A percentile compares a stretch with the other conserved stretches of the same genome.
Conservation (phyloP, 495 filamentous ascomycete genomes). For the Durotheca rogersii region DNA sequence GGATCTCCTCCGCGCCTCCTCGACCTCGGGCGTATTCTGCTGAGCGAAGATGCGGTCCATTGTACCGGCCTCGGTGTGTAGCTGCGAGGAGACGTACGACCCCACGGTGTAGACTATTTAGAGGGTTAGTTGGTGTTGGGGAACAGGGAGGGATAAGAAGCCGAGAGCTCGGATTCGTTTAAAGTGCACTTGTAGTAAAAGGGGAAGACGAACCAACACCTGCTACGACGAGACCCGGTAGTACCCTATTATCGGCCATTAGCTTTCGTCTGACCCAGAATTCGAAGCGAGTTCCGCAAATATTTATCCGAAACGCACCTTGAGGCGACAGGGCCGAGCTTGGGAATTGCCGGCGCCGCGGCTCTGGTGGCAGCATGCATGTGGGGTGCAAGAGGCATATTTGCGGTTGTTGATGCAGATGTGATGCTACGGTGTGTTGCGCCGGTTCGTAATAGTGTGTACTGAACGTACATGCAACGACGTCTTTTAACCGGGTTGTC, state of each 20-base stretch:
- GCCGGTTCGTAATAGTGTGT: slow-evolving; percentile 16
- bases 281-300: too few relatives aligned
- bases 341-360: slow-evolving; percentile 11
- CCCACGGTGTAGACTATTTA: slow-evolving; percentile 35
- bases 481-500: slow-evolving; percentile 5
- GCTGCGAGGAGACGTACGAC: slow-evolving; percentile 36
- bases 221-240: slow-evolving; percentile 32
- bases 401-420: slow-evolving; percentile 9
- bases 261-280: neutral
- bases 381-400: slow-evolving; percentile 22
- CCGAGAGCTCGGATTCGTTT: too few relatives aligned
- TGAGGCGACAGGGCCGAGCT: slow-evolving; percentile 24
- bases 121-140: slow-evolving; percentile 12
- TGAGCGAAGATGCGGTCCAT: slow-evolving; percentile 45
- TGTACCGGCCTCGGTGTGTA: slow-evolving; percentile 32
- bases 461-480: slow-evolving; percentile 27
- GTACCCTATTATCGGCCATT: slow-evolving; percentile 5
- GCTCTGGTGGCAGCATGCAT: slow-evolving; percentile 27
- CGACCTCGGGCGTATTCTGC: slow-evolving; percentile 42
- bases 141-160: slow-evolving; percentile 1
- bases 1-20: slow-evolving; percentile 31
- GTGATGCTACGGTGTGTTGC: slow-evolving; percentile 4
- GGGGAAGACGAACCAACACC: slow-evolving; percentile 30
- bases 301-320: slow-evolving; percentile 8
- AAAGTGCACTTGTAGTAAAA: too few relatives aligned